Evolutionary conservation across 257 asterid genomes (phyloP), one percentile per base, ranked within the genome.

Genomic region (Solanum pimpinellifolium): DNA sequence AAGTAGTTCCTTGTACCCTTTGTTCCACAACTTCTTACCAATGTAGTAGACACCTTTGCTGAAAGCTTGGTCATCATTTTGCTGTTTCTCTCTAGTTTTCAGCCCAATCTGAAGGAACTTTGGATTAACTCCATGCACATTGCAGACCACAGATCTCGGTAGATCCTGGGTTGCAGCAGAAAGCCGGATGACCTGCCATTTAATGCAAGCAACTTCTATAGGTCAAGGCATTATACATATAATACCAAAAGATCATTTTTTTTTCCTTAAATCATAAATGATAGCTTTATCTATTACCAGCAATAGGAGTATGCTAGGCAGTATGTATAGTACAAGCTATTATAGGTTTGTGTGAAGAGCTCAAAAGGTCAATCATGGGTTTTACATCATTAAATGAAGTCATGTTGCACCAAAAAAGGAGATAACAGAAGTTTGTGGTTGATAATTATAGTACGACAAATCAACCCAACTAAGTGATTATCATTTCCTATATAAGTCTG

Each of bases 81-180:
- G 89, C 77, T 89, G 94, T 75, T 93, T 96, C 92, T 95, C 97
- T 39, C 93, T 92, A 76, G 90, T 95, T 89, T 90, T 92, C 90
- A 89, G 86, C 88, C 99, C 99, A 88, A 95, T 94, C 70, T 96
- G 93, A 42, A 97, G 97, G 93, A 97, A 96, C 90, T 91, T 94
- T 2, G 99, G 99, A 87, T 96, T 97, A 59, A 97, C 99, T 46
- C 99, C 99, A 72, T 96, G 99, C 91, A 97, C 97, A 86, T 97
- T 96, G 93, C 99, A 97, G 87, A 97, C 87, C 82, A 95, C 91
- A 52, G 99, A 97, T 87, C 98, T 92, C 2, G 99, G 99, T 88
- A 97, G 98, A 25, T 97, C 98, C 93, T 97, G 99, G 74, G 99
- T 97, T 37, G 99, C 99, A 72, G 98, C 99, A 77, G 99, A 97